A percentile compares a stretch with the other conserved stretches of the same genome.
phyloP scores from a whole-genome alignment of 768 basidiomycete species.

The Pholiota conissans region DNA sequence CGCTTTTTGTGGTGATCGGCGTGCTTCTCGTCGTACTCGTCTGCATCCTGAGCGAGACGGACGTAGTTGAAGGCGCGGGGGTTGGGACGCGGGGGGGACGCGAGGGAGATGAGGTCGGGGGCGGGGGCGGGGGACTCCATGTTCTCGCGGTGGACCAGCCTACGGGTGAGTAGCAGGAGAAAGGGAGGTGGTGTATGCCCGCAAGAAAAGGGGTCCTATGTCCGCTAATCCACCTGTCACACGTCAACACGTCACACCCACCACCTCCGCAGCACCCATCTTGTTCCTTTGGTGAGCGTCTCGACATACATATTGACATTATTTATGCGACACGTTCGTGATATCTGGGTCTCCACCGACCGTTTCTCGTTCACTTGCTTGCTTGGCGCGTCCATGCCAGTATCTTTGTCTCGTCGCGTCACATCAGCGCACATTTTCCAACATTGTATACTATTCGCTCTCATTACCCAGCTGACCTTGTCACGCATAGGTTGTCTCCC shows the following conservation, averaged over 20 bases:
- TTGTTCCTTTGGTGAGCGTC: neutral
- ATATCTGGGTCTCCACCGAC: neutral
- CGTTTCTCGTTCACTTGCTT: neutral
- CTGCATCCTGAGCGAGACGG: conserved; percentile 21
- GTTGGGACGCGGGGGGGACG: conserved; percentile 18
- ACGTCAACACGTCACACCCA: conserved; percentile 1
- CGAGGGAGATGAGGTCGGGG: conserved; percentile 30
- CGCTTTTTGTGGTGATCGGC: conserved; percentile 13
- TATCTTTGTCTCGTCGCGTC: neutral
- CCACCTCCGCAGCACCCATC: neutral
- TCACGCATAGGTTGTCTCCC: neutral
- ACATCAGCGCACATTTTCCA: no score
- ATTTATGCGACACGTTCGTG: neutral
- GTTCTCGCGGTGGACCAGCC: conserved; percentile 34
- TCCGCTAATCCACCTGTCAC: conserved; percentile 2
- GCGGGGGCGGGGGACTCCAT: conserved; percentile 24
- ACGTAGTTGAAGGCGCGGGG: conserved; percentile 20
- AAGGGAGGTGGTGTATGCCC: conserved; percentile 15
- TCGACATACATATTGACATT: neutral
- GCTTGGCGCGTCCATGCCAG: no score
- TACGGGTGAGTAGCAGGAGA: conserved; percentile 20
- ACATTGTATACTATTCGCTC: neutral
- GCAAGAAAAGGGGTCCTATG: neutral
- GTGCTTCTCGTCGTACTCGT: conserved; percentile 21
- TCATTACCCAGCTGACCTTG: neutral